Evolutionary conservation across 2,329 filamentous ascomycete species (phyloP), one percentile per base, ranked within the genome.

Genomic region (Verruconis gallopava): DNA sequence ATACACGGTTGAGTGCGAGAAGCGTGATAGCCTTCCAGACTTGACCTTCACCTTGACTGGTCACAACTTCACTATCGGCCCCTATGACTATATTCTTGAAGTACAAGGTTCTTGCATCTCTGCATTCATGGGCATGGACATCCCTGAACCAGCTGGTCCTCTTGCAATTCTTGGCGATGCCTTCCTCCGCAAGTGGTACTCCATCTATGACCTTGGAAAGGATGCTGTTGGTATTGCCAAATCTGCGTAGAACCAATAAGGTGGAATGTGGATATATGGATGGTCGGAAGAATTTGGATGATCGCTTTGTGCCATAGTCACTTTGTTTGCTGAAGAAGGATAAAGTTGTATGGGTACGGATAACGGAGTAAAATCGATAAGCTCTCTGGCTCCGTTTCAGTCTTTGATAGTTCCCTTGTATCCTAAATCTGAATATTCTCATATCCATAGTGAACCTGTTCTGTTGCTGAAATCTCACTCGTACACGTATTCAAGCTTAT

Each of bases 61-160:
- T 50, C 77, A 93, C 68, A 84, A 95, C 71, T 98, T 96, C 72
- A 81, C 79, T 59, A 93, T 98, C 53, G 70, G 73, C 44, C 69
- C 91, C 13, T 81, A 81, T 50, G 91, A 98, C 69, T 98, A 98
- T 71, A 88, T 95, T 53, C 79, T 98, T 32, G 88, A 98, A 66
- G 77, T 95, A 34, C 83, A 88, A 59, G 91, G 89, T 53, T 89
- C 81, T 61, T 98, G 91, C 66, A 94, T 98, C 65, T 95, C 86
- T 48, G 83, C 85, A 53, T 94, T 98, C 69, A 93, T 93, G 78
- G 88, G 86, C 55, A 93, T 96, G 80, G 91, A 71, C 52, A 68
- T 74, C 60, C 81, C 86, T 44, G 82, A 79, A 57, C 86, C 86
- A 30, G 80, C 82, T 46, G 89, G 91, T 37, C 91, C 91, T 52